Evolutionary conservation across 176 grass and related monocot species (phyloP), one percentile per base, ranked within the genome.

Genomic region (Musa acuminata): DNA sequence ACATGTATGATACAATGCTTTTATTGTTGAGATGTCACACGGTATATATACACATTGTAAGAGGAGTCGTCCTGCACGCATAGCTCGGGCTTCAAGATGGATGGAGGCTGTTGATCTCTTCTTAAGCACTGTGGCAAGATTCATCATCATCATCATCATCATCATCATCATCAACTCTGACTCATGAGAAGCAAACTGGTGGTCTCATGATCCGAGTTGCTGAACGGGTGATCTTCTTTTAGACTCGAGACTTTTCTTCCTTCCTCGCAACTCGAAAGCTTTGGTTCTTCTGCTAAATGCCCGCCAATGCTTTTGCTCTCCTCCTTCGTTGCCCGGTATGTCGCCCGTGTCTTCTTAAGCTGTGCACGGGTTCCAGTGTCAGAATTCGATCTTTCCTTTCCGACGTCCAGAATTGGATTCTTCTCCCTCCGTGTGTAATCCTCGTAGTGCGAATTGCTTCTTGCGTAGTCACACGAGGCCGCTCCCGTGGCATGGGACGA

Each of bases 371-470:
- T 2, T 19, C n/a, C 16, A 0, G 7, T 3, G n/a, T 60, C 2
- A 60, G 57, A 19, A 60, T 7, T n/a, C 57, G 12, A 60, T 0
- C 21, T 13, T 25, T 62, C 13, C 2, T 52, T 26, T 49, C 27
- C 11, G 52, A 49, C 53, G 67, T 53, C 51, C 17, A 13, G 57
- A 64, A 43, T 20, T 62, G 87, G 73, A 59, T 78, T 86, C 73
- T 82, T 87, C 49, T 87, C 79, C n/a, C 77, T 78, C 9, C 53
- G 55, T 1, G 52, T 20, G 71, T 78, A 27, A 55, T 78, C 80
- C 55, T 84, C 81, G 55, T 63, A 80, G 27, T 59, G 75, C 16
- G 90, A 93, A 71, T 85, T 77, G 85, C 94, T 91, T 27, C 87
- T 85, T 13, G 43, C 83, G 77, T 83, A 87, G 17, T 29, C 26